Conservation (phyloP, 345 rosid genomes). For the Linum lewisii region DNA sequence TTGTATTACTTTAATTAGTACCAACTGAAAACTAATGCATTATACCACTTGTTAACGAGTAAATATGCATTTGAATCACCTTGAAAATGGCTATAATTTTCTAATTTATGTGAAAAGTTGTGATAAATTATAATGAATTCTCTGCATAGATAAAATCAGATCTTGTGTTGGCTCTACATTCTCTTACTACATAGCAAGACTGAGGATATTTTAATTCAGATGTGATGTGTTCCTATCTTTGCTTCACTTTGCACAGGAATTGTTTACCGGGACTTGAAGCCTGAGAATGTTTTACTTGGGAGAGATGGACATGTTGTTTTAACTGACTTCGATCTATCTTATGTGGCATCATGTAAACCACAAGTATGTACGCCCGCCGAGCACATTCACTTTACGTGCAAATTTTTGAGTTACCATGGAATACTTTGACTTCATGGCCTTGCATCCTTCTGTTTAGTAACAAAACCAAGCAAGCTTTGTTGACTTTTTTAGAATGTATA, state of each 20-base stretch:
- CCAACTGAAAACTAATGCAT: not conserved
- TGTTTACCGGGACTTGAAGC: slow-evolving; percentile 87
- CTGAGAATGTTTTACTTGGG: slow-evolving; percentile 81
- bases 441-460: not conserved
- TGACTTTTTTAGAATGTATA: not conserved
- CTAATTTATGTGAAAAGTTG: no score
- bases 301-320: slow-evolving; percentile 76
- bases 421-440: not conserved
- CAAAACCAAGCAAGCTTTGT: not conserved
- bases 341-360: slow-evolving; percentile 64
- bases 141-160: no score
- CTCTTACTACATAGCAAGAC: no score
- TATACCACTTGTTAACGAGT: not conserved
- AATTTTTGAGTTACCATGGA: not conserved
- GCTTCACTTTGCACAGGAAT: slow-evolving; percentile 41
- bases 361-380: slow-evolving; percentile 31
- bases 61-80: no score
- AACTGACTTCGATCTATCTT: slow-evolving; percentile 91
- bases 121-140: no score
- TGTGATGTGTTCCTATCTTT: not conserved
- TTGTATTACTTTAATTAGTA: not conserved
- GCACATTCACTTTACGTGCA: not conserved
- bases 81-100: no score
- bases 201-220: not conserved
- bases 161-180: no score